phyloP scores from a whole-genome alignment of 164 flowering plant species.

The Magnolia changhungtana region DNA sequence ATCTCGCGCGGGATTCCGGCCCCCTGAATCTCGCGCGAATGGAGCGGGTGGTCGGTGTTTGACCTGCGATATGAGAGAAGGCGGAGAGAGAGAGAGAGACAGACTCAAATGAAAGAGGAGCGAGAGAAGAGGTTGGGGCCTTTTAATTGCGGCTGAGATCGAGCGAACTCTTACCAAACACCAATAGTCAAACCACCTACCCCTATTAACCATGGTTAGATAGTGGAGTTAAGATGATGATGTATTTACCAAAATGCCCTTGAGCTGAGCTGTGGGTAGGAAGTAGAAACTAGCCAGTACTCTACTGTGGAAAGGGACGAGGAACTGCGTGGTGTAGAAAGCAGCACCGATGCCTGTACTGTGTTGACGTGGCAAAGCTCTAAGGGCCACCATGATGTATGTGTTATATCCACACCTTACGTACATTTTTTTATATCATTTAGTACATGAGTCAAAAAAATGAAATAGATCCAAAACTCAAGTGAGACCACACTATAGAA shows the following conservation, averaged over 20 bases:
- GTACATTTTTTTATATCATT: too few relatives aligned
- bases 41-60: neutral
- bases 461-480: too few relatives aligned
- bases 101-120: neutral
- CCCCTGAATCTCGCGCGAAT: constrained; percentile 7
- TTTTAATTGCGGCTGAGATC: constrained; percentile 12
- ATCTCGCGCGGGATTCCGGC: constrained; percentile 1
- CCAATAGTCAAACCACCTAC: constrained; percentile 65
- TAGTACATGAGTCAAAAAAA: too few relatives aligned
- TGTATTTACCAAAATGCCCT: neutral
- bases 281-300: too few relatives aligned
- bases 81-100: neutral
- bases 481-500: too few relatives aligned
- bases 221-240: neutral
- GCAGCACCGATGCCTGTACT: too few relatives aligned
- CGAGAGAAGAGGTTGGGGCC: neutral
- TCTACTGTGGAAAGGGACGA: too few relatives aligned
- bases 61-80: neutral
- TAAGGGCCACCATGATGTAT: too few relatives aligned
- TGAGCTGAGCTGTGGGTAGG: neutral
- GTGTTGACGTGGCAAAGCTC: too few relatives aligned
- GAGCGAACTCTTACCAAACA: constrained; percentile 67
- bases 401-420: too few relatives aligned
- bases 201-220: constrained; percentile 53
- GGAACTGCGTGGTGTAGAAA: too few relatives aligned